Base-by-base conservation (phyloP, 2,329 filamentous ascomycete genomes). In the Aspergillus ochraceoroseus region DNA sequence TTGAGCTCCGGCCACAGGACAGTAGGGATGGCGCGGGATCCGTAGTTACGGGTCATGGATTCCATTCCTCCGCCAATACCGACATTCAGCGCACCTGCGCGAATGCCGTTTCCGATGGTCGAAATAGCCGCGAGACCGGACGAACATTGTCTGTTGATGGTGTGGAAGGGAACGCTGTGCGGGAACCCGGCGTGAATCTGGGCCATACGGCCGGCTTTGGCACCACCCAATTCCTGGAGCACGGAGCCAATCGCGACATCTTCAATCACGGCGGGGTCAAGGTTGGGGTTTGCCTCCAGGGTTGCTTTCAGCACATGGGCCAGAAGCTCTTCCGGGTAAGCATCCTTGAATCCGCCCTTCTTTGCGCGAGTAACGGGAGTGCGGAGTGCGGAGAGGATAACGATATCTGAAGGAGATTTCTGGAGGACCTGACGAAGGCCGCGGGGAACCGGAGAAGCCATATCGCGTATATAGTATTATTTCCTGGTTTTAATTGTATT, bases 1-100 rank as follows among this genome's bases (percentile, higher is more conserved):
- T 71, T 77, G 46, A 95, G 68, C 36, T 76, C 80, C 0, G 83
- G 80, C 87, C 87, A 95, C 7, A 87, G 66, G 48, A 87, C 78
- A 0, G 80, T 82, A 0, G 89, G 89, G 29, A 95, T 92, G n/a
- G 89, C 89, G 42, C 80, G 73, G 17, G 73, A 79, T 36, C 82
- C 88, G 66, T 95, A 95, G 68, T 95, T 95, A 51, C 83, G 71
- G 49, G 87, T 94, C 89, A 95, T 95, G 68, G 84, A 90, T 75
- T 95, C 89, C 85, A 94, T 95, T 19, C 89, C 89, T 2, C 85
- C 89, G 7, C 82, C 89, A 47, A 95, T 79, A 44, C 87, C 89
- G 0, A 75, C 72, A 47, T 81, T 76, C 36, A 90, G 83, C 53
- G 78, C 76, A 1, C 85, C 87, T 0, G 76, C 73, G n/a, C 79